Evolutionary conservation across 108 stramenopile species (phyloP).

Genomic region (Asterionellopsis glacialis): DNA sequence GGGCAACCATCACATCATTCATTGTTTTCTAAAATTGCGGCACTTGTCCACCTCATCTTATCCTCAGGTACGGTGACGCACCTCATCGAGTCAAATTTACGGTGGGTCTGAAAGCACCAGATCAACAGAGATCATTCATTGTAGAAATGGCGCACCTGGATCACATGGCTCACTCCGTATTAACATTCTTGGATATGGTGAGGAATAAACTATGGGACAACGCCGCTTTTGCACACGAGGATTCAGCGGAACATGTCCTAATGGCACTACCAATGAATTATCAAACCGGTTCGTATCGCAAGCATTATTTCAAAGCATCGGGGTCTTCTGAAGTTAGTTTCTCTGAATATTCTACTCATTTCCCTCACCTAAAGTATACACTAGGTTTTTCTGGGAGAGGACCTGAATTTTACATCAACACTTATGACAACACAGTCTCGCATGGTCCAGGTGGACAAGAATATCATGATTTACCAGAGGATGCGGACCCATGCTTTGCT

Average conservation of each 20-base stretch:
- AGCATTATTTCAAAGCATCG: slow-evolving; percentile 28
- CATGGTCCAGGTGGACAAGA: slow-evolving; percentile 81
- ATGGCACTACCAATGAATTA: slow-evolving; percentile 40
- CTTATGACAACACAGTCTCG: slow-evolving; percentile 54
- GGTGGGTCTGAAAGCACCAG: slow-evolving; percentile 17
- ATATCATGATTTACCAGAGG: slow-evolving; percentile 53
- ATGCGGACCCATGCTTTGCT: slow-evolving; percentile 92
- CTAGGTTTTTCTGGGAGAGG: slow-evolving; percentile 75
- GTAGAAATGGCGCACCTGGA: slow-evolving; percentile 56
- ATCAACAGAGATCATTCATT: slow-evolving; percentile 24
- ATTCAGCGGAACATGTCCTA: slow-evolving; percentile 48
- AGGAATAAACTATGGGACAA: slow-evolving; percentile 49
- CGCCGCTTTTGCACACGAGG: slow-evolving; percentile 55
- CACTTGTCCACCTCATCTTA: not conserved
- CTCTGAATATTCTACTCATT: slow-evolving; percentile 62
- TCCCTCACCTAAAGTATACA: slow-evolving; percentile 67
- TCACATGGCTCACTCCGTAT: slow-evolving; percentile 66
- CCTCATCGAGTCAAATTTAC: slow-evolving; percentile 52
- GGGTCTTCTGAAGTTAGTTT: slow-evolving; percentile 36
- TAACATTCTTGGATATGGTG: slow-evolving; percentile 71
- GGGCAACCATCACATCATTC: not conserved
- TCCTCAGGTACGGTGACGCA: slow-evolving; percentile 35
- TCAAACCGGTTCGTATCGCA: slow-evolving; percentile 27
- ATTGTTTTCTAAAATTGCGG: not conserved
- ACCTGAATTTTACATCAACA: slow-evolving; percentile 84